Percentiles rank a stretch among this genome's conserved stretches.
Conservation (phyloP, 305 asterid genomes). For the Ajuga reptans region DNA sequence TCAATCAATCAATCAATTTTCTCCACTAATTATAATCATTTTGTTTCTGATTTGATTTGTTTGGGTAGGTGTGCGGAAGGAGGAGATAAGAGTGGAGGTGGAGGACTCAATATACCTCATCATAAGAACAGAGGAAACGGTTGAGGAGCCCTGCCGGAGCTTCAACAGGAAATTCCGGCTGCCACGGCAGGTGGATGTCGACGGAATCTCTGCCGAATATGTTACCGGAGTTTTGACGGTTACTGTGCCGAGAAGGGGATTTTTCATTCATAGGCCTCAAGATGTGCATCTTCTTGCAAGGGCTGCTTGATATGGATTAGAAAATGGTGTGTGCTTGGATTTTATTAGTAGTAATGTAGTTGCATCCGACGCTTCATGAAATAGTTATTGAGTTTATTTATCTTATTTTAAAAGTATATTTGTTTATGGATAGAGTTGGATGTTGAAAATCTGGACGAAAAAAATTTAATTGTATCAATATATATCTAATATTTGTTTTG, state of each 20-base stretch:
- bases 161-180: conserved; percentile 57
- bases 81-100: conserved; percentile 60
- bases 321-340: no score
- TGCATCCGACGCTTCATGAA: no score
- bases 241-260: conserved; percentile 53
- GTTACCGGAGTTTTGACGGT: conserved; percentile 59
- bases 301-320: conserved; percentile 81
- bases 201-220: conserved; percentile 53
- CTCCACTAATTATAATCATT: neutral
- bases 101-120: conserved; percentile 59
- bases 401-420: no score
- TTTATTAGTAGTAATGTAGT: no score
- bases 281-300: conserved; percentile 38
- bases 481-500: no score
- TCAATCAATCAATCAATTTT: no score
- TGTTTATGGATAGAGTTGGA: no score
- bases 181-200: conserved; percentile 47
- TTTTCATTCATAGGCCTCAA: conserved; percentile 32
- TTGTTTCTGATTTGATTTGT: neutral
- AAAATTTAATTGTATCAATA: no score
- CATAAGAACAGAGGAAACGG: conserved; percentile 43
- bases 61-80: conserved; percentile 52
- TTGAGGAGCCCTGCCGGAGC: conserved; percentile 32
- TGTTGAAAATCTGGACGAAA: no score
- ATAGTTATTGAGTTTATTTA: no score